These are phyloP conservation scores for Candida sithepensis DNA, from an alignment of 805 yeast genomes.

Conservation along the genomic window DNA sequence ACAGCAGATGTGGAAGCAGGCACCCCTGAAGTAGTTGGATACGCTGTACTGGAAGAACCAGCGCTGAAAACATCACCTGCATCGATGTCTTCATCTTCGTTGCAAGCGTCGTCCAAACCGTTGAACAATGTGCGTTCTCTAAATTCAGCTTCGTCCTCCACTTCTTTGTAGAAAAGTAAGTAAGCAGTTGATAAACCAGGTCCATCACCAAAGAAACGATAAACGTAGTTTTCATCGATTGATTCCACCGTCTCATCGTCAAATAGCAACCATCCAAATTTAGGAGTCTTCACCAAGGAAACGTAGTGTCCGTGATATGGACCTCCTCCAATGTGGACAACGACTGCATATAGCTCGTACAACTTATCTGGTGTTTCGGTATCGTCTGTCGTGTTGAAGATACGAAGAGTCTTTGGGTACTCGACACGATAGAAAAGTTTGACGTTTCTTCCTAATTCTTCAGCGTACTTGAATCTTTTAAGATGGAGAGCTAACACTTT, in stretches of 20 bases:
- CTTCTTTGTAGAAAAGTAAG: constrained; percentile 72
- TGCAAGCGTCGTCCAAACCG: constrained; percentile 24
- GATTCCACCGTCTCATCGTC: constrained; percentile 95
- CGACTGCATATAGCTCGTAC: constrained; percentile 81
- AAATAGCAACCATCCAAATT: constrained; percentile 84
- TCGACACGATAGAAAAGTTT: constrained; percentile 82
- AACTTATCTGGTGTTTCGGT: constrained; percentile 48
- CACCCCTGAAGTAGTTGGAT: too few species aligned
- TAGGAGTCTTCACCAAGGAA: constrained; percentile 72
- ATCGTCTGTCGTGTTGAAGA: constrained; percentile 65
- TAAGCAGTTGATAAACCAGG: constrained; percentile 91
- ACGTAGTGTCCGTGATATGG: constrained; percentile 98
- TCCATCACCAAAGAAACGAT: constrained; percentile 82
- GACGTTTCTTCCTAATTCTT: constrained; percentile 72
- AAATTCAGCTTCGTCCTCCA: constrained; percentile 38
- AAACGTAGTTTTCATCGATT: constrained; percentile 78
- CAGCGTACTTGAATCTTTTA: constrained; percentile 90
- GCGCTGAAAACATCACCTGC: background rate
- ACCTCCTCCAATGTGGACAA: constrained; percentile 95
- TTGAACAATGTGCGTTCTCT: constrained; percentile 25
- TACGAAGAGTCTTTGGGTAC: constrained; percentile 70
- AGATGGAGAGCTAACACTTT: constrained; percentile 77
- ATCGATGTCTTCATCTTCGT: constrained; percentile 15
- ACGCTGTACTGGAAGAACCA: background rate
- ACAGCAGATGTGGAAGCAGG: background rate